phyloP scores from a whole-genome alignment of 495 filamentous ascomycete species.

The Pseudoneurospora amorphoporcata region DNA sequence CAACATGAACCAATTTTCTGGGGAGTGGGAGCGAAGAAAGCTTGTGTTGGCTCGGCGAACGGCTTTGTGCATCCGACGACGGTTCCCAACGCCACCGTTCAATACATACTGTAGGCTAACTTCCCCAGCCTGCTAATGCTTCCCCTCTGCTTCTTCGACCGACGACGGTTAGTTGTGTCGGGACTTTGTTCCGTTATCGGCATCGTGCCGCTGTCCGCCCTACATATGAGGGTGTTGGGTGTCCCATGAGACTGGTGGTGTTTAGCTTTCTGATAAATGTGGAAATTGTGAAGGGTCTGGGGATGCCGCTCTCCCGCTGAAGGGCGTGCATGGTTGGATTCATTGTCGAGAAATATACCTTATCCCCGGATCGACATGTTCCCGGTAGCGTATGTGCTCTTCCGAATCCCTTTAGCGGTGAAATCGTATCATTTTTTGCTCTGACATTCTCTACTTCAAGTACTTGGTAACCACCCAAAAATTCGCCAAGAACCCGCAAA shows the following conservation, averaged over 20 bases:
- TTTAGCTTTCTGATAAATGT: background rate
- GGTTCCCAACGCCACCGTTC: background rate
- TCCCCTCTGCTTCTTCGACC: background rate
- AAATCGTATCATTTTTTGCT: no score
- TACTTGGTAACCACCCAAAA: no score
- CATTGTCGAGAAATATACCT: background rate
- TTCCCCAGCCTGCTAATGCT: background rate
- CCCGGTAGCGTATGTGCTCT: background rate
- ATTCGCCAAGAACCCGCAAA: no score
- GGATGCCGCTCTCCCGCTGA: background rate
- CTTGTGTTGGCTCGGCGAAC: background rate
- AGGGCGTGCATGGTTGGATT: background rate
- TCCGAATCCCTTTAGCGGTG: no score
- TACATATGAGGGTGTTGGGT: background rate
- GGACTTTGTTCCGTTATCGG: background rate
- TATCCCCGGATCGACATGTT: background rate
- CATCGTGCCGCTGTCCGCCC: background rate
- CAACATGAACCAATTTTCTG: no score
- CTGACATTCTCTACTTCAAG: no score
- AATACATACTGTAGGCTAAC: no score
- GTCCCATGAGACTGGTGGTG: background rate
- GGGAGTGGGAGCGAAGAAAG: background rate
- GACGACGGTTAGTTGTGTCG: background rate
- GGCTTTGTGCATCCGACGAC: background rate
- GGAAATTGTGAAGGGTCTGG: background rate